Percentiles rank a stretch among this genome's conserved stretches.
Conservation (phyloP, 2,329 filamentous ascomycete genomes). For the Cladophialophora exuberans region DNA sequence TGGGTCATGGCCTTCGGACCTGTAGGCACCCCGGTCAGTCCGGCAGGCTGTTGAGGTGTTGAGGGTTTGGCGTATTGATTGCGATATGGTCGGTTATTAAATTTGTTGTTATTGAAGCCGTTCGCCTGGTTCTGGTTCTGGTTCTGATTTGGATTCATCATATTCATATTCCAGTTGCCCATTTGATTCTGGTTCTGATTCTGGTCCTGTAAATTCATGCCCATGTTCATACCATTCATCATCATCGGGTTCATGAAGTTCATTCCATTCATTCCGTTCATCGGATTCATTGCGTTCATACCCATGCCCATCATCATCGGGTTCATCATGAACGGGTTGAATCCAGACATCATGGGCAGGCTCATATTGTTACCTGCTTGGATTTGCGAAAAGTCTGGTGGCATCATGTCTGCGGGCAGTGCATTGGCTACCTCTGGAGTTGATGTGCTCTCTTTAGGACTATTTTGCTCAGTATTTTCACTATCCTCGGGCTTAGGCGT, state of each 20-base stretch:
- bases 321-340: conserved; percentile 45
- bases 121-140: conserved; percentile 38
- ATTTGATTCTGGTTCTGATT: conserved; percentile 32
- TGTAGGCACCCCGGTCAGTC: conserved; percentile 29
- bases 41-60: conserved; percentile 37
- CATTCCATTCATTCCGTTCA: conserved; percentile 45
- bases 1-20: conserved; percentile 31
- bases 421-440: conserved; percentile 23
- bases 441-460: conserved; percentile 8
- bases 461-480: not conserved
- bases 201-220: conserved; percentile 35
- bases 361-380: conserved; percentile 31
- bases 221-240: conserved; percentile 41
- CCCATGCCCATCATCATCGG: conserved; percentile 51
- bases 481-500: conserved; percentile 35
- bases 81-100: conserved; percentile 25
- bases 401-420: conserved; percentile 37
- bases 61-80: conserved; percentile 21
- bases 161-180: conserved; percentile 38
- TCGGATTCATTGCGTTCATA: conserved; percentile 42
- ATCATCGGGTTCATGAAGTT: conserved; percentile 35
- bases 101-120: conserved; percentile 36
- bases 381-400: conserved; percentile 35
- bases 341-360: conserved; percentile 31
- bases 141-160: conserved; percentile 35